Conservation (phyloP, 1,284 basidiomycete genomes). For the Ganoderma resinaceum region DNA sequence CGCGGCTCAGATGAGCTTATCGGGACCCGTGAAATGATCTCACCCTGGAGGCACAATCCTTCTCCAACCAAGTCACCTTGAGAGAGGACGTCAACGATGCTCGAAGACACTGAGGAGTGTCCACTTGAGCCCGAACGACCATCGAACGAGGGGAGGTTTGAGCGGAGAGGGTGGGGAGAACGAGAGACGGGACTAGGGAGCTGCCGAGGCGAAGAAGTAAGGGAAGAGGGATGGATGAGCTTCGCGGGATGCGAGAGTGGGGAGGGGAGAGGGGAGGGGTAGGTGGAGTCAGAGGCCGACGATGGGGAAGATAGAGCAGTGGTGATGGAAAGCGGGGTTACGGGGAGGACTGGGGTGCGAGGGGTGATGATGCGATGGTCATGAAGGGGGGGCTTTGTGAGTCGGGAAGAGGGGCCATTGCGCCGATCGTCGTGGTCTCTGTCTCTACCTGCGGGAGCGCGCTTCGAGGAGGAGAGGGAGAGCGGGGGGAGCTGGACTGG, state of each 20-base stretch:
- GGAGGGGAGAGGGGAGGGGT: slow-evolving; percentile 38
- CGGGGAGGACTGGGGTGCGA: slow-evolving; percentile 29
- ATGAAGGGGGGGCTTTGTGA: slow-evolving; percentile 36
- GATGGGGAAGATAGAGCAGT: slow-evolving; percentile 34
- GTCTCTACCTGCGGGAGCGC: slow-evolving; percentile 36
- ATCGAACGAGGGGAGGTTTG: slow-evolving; percentile 35
- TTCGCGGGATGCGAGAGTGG: slow-evolving; percentile 37
- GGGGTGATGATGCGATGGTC: slow-evolving; percentile 38
- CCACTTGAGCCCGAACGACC: slow-evolving; percentile 35
- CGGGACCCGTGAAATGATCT: slow-evolving; percentile 63
- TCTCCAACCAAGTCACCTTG: slow-evolving; percentile 77
- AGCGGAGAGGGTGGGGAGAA: slow-evolving; percentile 36
- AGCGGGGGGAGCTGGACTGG: slow-evolving; percentile 62
- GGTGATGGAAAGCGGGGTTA: slow-evolving; percentile 27
- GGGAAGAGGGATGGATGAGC: slow-evolving; percentile 40
- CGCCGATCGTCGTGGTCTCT: slow-evolving; percentile 38
- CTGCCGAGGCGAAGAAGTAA: slow-evolving; percentile 37
- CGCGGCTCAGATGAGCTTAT: slow-evolving; percentile 40
- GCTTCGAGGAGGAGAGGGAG: slow-evolving; percentile 47
- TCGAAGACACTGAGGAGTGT: slow-evolving; percentile 52
- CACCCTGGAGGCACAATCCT: slow-evolving; percentile 67
- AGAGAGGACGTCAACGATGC: slow-evolving; percentile 68
- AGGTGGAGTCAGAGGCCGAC: slow-evolving; percentile 40
- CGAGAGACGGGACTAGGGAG: slow-evolving; percentile 35
- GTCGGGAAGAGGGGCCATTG: slow-evolving; percentile 37